phyloP scores from a whole-genome alignment of 768 basidiomycete genomes.

The Crepidotus variabilis region DNA sequence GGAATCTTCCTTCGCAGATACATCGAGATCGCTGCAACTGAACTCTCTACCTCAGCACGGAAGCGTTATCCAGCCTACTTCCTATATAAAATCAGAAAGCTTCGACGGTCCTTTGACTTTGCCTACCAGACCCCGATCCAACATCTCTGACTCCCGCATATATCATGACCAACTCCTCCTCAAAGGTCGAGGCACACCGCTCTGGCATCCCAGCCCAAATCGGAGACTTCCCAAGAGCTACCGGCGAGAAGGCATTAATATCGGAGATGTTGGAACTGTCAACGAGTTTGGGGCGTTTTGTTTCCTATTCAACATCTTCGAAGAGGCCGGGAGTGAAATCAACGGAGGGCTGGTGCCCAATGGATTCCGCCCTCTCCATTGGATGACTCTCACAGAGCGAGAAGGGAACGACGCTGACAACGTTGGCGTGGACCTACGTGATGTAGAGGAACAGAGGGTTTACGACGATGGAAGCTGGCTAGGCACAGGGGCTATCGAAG shows the following conservation, averaged over 20 bases:
- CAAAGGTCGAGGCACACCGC: slow-evolving; percentile 27
- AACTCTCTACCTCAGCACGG: too few species aligned
- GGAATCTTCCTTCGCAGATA: too few species aligned
- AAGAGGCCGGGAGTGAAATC: slow-evolving; percentile 25
- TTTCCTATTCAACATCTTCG: slow-evolving; percentile 34
- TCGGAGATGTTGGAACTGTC: slow-evolving; percentile 38
- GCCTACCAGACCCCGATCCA: too few species aligned
- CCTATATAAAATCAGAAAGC: too few species aligned
- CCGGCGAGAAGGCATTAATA: slow-evolving; percentile 24
- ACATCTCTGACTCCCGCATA: neutral
- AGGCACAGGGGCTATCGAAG: neutral
- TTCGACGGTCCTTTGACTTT: too few species aligned
- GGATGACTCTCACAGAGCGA: neutral
- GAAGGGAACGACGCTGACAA: neutral
- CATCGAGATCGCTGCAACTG: too few species aligned
- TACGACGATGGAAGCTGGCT: neutral
- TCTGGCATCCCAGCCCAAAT: slow-evolving; percentile 31
- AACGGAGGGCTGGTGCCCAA: slow-evolving; percentile 22
- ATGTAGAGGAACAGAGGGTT: neutral
- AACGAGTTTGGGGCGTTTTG: slow-evolving; percentile 30
- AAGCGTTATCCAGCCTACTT: too few species aligned
- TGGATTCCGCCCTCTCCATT: slow-evolving; percentile 21
- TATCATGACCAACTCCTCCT: slow-evolving; percentile 10
- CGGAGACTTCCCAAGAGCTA: slow-evolving; percentile 18
- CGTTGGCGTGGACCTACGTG: neutral